Evolutionary conservation across 805 yeast species (phyloP), one percentile per base, ranked within the genome.

Genomic region (Metschnikowia shivogae): DNA sequence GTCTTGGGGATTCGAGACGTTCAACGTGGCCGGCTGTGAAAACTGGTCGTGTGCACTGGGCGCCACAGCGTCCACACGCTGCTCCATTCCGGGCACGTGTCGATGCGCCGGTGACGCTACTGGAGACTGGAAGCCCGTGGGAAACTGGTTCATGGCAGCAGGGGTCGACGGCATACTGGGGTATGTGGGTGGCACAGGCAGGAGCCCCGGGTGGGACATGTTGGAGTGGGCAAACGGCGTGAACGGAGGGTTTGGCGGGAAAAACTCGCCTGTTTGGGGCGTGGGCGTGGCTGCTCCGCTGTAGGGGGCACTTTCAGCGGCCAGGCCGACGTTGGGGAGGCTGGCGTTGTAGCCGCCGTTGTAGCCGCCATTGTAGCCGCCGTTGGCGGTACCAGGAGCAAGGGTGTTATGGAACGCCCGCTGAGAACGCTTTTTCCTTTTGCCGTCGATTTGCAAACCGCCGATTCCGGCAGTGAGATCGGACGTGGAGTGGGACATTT

Each of bases 351-450:
- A 37, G 26, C 40, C 34, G 42, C 47, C 39, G 44, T 44, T 24
- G 29, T 35, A 22, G 6, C 26, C 26, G 8, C 26, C 26, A 22
- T 22, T 22, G 6, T 22, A 22, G 24, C 24, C 24, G 24, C 24
- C 24, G 24, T 22, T 22, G 26, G 4, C 6, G 8, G 26, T 22
- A 7, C 26, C 26, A 2, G 26, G 8, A 3, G 6, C 29, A 39
- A 35, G 24, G 28, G 47, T 45, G 31, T 42, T 46, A 33, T 54
- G 57, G 42, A 46, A 52, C 19, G 55, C 57, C 11, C 57, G 40
- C 34, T 45, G 50, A 26, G 53, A 39, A 26, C 57, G 36, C 29
- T 54, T 54, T 32, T 54, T 54, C 29, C 44, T 48, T 5, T 39
- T 19, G 13, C 38, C 26, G 30, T 46, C 52, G 29, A 52, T 27